phyloP scores from a whole-genome alignment of 2,329 filamentous ascomycete genomes.

The Colletotrichum camelliae region DNA sequence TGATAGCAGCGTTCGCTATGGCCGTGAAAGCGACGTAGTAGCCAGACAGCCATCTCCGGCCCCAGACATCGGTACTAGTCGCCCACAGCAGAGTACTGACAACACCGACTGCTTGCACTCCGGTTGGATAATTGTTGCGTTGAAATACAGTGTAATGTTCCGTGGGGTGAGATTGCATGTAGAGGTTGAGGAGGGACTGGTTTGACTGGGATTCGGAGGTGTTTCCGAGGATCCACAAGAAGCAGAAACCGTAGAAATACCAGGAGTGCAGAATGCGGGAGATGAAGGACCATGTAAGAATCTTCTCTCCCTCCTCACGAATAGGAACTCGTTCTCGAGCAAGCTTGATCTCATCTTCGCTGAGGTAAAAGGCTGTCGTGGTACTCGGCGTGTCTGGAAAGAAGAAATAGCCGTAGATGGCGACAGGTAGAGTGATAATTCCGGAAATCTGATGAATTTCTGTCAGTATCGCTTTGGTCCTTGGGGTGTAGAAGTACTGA shows the following conservation, averaged over 20 bases:
- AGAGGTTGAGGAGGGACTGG: not conserved
- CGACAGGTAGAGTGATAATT: not conserved
- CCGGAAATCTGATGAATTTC: not conserved
- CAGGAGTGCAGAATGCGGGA: not conserved
- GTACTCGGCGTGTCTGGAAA: not conserved
- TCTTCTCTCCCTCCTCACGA: not conserved
- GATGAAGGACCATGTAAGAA: not conserved
- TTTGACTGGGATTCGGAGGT: not conserved
- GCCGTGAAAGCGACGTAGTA: not conserved
- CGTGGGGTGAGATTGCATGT: not conserved
- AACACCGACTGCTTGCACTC: not conserved
- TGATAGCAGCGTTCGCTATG: not conserved
- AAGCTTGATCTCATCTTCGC: not conserved
- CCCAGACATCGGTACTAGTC: not conserved
- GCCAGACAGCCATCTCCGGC: not conserved
- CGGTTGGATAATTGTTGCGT: constrained; percentile 1
- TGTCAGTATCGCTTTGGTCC: not conserved
- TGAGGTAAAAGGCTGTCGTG: not conserved
- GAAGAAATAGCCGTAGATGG: not conserved
- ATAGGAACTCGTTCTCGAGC: not conserved
- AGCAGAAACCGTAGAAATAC: constrained; percentile 2
- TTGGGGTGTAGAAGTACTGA: not conserved
- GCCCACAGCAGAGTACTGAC: not conserved
- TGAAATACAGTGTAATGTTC: not conserved
- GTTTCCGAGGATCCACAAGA: not conserved